Evolutionary conservation across 148 eudicot genomes (phyloP).

Genomic region (Rhododendron mucronatum): DNA sequence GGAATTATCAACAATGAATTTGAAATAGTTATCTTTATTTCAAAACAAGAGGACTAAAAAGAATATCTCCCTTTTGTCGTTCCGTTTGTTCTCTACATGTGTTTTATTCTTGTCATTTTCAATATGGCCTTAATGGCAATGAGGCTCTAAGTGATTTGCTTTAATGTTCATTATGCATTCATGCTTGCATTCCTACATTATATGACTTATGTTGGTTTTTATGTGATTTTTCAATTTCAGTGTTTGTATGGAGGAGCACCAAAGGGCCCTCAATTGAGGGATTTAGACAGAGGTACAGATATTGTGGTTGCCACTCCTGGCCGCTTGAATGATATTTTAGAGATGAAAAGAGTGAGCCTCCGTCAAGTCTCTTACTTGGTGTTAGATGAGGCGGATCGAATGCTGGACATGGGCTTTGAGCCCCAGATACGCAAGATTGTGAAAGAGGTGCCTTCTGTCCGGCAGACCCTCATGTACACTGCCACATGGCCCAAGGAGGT

Average conservation of each 20-base stretch:
- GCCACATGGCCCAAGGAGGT: slow-evolving; percentile 99
- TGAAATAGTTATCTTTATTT: no score
- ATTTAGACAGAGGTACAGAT: slow-evolving; percentile 75
- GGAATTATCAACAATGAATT: no score
- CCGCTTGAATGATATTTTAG: slow-evolving; percentile 92
- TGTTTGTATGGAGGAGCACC: slow-evolving; percentile 99
- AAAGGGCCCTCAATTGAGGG: slow-evolving; percentile 84
- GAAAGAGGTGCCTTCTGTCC: slow-evolving; percentile 70
- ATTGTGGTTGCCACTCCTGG: slow-evolving; percentile 98
- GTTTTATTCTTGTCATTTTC: not conserved
- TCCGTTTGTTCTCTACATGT: not conserved
- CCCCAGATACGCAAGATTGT: slow-evolving; percentile 95
- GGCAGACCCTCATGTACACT: slow-evolving; percentile 95
- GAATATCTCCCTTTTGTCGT: not conserved
- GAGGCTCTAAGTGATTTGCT: not conserved
- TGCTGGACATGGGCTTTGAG: slow-evolving; percentile 99
- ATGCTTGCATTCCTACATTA: not conserved
- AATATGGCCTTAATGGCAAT: not conserved
- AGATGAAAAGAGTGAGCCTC: slow-evolving; percentile 69
- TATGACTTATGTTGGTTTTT: slow-evolving; percentile 8
- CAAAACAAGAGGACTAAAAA: not conserved
- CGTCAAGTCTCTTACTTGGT: slow-evolving; percentile 87
- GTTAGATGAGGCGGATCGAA: slow-evolving; percentile 96
- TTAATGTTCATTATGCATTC: not conserved
- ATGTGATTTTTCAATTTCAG: slow-evolving; percentile 26